Evolutionary conservation across 2,329 filamentous ascomycete genomes (phyloP).

Genomic region (Didymella arachidicola): DNA sequence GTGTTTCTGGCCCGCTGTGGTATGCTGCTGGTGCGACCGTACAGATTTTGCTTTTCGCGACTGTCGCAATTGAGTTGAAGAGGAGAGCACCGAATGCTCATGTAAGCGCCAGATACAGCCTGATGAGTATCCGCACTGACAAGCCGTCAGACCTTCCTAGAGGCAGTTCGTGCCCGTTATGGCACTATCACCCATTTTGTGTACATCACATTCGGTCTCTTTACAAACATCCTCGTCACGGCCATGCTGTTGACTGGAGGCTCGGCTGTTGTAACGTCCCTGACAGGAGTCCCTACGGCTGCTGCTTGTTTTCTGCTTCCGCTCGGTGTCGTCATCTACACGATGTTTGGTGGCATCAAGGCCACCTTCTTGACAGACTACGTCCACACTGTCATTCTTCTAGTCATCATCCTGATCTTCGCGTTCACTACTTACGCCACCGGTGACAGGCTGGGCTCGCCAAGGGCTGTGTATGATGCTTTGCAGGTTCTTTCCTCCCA

Average conservation of each 20-base stretch:
- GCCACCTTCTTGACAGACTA: constrained; percentile 75
- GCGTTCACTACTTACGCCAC: constrained; percentile 82
- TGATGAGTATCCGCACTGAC: background rate
- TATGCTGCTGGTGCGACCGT: constrained; percentile 46
- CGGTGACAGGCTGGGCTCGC: constrained; percentile 74
- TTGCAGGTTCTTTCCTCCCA: constrained; percentile 70
- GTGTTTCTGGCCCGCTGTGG: constrained; percentile 45
- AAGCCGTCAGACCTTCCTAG: constrained; percentile 74
- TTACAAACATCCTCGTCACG: constrained; percentile 86
- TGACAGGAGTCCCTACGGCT: constrained; percentile 73
- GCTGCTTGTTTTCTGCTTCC: constrained; percentile 86
- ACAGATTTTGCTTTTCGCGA: constrained; percentile 43
- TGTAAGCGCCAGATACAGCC: constrained; percentile 19
- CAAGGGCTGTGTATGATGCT: constrained; percentile 78
- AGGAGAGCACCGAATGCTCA: constrained; percentile 45
- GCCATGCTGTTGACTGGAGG: constrained; percentile 89
- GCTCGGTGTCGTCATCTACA: constrained; percentile 82
- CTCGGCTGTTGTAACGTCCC: constrained; percentile 65
- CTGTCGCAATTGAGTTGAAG: constrained; percentile 45
- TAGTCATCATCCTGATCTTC: constrained; percentile 86
- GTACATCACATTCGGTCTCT: constrained; percentile 81
- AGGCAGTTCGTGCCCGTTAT: constrained; percentile 85
- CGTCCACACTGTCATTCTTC: constrained; percentile 81
- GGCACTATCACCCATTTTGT: constrained; percentile 75
- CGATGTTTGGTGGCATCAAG: constrained; percentile 78